phyloP scores from a whole-genome alignment of 1,284 basidiomycete genomes.

The Psilocybe mexicana region DNA sequence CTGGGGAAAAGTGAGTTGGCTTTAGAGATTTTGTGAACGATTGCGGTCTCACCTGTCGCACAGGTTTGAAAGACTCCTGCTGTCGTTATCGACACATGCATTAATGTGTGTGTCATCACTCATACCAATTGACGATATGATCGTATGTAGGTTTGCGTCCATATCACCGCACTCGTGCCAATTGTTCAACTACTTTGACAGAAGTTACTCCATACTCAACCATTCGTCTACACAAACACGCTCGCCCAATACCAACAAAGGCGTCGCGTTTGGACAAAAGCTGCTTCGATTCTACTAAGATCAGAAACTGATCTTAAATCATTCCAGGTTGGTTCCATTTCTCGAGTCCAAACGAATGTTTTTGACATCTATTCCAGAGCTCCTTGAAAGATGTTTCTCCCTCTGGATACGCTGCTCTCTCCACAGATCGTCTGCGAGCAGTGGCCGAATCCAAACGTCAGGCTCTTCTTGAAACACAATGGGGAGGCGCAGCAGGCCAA shows the following conservation, averaged over 20 bases:
- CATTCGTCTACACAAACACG: constrained; percentile 23
- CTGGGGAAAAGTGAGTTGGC: constrained; percentile 45
- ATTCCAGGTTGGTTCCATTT: constrained; percentile 21
- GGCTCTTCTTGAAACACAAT: constrained; percentile 31
- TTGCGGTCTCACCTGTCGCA: background rate
- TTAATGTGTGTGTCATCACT: constrained; percentile 33
- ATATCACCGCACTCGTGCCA: background rate
- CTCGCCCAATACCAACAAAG: constrained; percentile 22
- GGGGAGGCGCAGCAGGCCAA: constrained; percentile 31
- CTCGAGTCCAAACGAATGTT: background rate
- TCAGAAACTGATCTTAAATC: constrained; percentile 23
- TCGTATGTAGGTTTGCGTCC: constrained; percentile 22
- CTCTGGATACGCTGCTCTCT: constrained; percentile 31
- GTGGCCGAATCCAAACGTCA: constrained; percentile 34
- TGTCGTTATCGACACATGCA: constrained; percentile 53
- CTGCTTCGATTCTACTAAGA: constrained; percentile 24
- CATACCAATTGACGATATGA: constrained; percentile 20
- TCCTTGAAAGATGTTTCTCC: constrained; percentile 10
- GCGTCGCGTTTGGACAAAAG: constrained; percentile 26
- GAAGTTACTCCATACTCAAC: constrained; percentile 26
- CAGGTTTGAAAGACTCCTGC: constrained; percentile 50
- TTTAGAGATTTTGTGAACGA: background rate
- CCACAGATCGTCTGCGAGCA: constrained; percentile 37
- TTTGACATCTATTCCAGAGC: background rate
- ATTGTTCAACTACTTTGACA: constrained; percentile 6